Percentiles rank a stretch among this genome's conserved stretches.
phyloP scores from a whole-genome alignment of 768 basidiomycete species.

The Macrolepiota albuminosa region DNA sequence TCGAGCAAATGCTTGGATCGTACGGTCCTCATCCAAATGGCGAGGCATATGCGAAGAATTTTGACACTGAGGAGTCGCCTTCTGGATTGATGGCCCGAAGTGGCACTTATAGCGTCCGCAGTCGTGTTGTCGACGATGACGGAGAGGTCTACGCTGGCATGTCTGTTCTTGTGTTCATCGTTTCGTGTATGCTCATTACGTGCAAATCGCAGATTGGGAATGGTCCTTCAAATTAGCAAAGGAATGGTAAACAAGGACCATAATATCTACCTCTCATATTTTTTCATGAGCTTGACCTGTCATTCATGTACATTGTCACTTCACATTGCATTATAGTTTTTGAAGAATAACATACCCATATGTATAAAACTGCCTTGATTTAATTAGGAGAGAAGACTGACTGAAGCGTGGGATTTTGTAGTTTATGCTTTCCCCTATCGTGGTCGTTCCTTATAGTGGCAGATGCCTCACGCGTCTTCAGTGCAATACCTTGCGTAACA shows the following conservation, averaged over 20 bases:
- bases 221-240: conserved; percentile 92
- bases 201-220: conserved; percentile 56
- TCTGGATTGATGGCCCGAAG: conserved; percentile 82
- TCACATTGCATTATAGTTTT: conserved; percentile 11
- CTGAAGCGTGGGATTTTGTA: background rate
- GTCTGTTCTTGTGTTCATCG: conserved; percentile 17
- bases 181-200: background rate
- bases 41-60: conserved; percentile 68
- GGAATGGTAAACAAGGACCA: conserved; percentile 63
- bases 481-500: background rate
- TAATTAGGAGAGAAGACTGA: background rate
- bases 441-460: conserved; percentile 4
- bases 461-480: conserved; percentile 14
- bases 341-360: conserved; percentile 14
- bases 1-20: conserved; percentile 93
- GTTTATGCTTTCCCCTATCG: background rate
- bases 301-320: conserved; percentile 12
- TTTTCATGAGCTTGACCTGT: conserved; percentile 5
- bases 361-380: background rate
- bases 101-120: conserved; percentile 73
- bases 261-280: conserved; percentile 1
- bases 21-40: conserved; percentile 73
- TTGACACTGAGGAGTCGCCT: conserved; percentile 65
- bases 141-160: conserved; percentile 72
- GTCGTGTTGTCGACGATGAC: conserved; percentile 88